Base-by-base conservation (phyloP, 805 yeast genomes). In the Wickerhamiella allomyrinae region DNA sequence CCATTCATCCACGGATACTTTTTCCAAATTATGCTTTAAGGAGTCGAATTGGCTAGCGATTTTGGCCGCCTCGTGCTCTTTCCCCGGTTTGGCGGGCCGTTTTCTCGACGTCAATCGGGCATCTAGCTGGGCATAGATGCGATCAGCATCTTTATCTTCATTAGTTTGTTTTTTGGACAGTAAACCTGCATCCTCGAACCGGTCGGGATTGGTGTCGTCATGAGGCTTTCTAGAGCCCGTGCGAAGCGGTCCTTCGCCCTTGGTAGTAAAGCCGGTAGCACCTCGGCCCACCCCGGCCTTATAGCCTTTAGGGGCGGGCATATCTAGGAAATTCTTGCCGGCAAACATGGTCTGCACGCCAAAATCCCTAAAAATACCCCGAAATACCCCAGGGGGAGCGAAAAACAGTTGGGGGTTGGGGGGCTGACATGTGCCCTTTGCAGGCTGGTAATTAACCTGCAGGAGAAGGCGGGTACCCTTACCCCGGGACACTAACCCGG, bases 261-360 rank as follows among this genome's bases (percentile, higher is more conserved):
- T 71, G 0, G 95, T 85, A 0, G 87, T 76, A 59, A 91, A 87
- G 5, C 96, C 97, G 1, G 83, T 73, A 1, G 96, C 97, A 21
- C 98, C 98, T 56, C 98, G 68, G 0, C 96, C 97, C 7, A 86
- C 61, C 20, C 98, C 98, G 3, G 97, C 80, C 33, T 86, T 72
- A 56, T 89, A 89, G 5, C 93, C 94, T 2, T 79, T 73, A 0
- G 98, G 98, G 1, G 97, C 79, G 46, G 76, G 76, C 62, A 81
- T 84, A 54, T 80, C 85, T 38, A 89, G 65, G 60, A 91, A 91
- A 46, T 57, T 20, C 20, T 34, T 34, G 11, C 37, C 37, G 9
- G 37, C 37, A 34, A 34, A 34, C 37, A 34, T 34, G 17, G 27
- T 21, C 11, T 8, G 27, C 27, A 24, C 8, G 27, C 8, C 27